Evolutionary conservation across 2,329 filamentous ascomycete species (phyloP).

Genomic region (Aspergillus oerlinghausenensis): DNA sequence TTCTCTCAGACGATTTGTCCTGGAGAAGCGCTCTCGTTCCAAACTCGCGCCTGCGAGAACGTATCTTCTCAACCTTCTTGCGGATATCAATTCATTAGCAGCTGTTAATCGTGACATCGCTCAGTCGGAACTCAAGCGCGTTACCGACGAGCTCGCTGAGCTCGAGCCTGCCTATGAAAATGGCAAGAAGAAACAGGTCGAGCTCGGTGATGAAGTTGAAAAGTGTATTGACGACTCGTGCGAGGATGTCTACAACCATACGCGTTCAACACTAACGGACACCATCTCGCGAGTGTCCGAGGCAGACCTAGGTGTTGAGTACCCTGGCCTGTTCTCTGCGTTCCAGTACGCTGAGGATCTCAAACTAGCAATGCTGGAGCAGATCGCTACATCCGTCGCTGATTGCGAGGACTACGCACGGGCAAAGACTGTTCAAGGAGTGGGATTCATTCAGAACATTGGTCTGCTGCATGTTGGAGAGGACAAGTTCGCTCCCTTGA

Average conservation of each 20-base stretch:
- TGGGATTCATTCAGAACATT: constrained; percentile 81
- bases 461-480: constrained; percentile 79
- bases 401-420: constrained; percentile 84
- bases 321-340: constrained; percentile 77
- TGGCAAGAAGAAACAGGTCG: constrained; percentile 71
- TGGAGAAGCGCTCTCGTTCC: constrained; percentile 91
- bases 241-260: constrained; percentile 79
- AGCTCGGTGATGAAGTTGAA: constrained; percentile 78
- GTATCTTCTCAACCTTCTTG: constrained; percentile 87
- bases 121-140: constrained; percentile 75
- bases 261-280: constrained; percentile 67
- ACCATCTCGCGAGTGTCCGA: constrained; percentile 75
- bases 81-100: constrained; percentile 78
- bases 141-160: constrained; percentile 72
- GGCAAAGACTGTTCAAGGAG: constrained; percentile 68
- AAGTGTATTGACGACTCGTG: constrained; percentile 78
- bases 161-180: constrained; percentile 82
- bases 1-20: constrained; percentile 83
- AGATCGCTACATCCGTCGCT: constrained; percentile 73
- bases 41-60: constrained; percentile 95
- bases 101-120: constrained; percentile 84
- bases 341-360: constrained; percentile 93
- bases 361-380: constrained; percentile 84
- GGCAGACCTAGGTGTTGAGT: constrained; percentile 73
- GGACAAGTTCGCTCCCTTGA: constrained; percentile 77